Evolutionary conservation across 345 rosid genomes (phyloP).

Genomic region (Hypericum androsaemum): DNA sequence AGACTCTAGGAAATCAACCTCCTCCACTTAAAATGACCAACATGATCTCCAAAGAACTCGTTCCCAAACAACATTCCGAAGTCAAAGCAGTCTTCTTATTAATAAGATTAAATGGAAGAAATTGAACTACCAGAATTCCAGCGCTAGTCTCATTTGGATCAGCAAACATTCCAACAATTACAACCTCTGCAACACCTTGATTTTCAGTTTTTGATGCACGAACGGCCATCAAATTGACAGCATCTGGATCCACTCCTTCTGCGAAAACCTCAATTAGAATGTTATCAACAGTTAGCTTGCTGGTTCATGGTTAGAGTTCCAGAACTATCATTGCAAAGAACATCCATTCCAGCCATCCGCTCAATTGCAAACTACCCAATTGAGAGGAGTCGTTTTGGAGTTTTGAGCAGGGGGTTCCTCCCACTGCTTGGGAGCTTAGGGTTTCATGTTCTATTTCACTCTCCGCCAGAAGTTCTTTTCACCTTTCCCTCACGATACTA

Average conservation of each 20-base stretch:
- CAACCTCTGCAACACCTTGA: slow-evolving; percentile 94
- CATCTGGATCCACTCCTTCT: slow-evolving; percentile 81
- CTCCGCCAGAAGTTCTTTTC: too few species aligned
- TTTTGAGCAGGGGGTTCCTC: too few species aligned
- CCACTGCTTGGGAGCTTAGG: too few species aligned
- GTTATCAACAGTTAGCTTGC: slow-evolving; percentile 90
- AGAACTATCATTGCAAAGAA: slow-evolving; percentile 95
- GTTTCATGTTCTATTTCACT: too few species aligned
- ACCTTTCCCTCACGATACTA: too few species aligned
- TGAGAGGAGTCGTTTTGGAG: too few species aligned
- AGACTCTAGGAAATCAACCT: too few species aligned
- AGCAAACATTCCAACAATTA: slow-evolving; percentile 91
- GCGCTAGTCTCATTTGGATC: slow-evolving; percentile 99
- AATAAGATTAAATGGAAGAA: slow-evolving; percentile 96
- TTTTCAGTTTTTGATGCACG: slow-evolving; percentile 86
- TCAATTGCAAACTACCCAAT: too few species aligned
- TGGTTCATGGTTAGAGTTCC: slow-evolving; percentile 95
- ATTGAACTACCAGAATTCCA: slow-evolving; percentile 84
- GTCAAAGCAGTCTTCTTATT: slow-evolving; percentile 96
- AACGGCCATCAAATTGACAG: slow-evolving; percentile 91
- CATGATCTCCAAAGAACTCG: too few species aligned
- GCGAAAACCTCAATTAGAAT: slow-evolving; percentile 92
- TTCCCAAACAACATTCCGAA: too few species aligned
- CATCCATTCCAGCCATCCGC: slow-evolving; percentile 99
- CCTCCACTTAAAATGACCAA: too few species aligned